Conservation (phyloP, 495 filamentous ascomycete species). For the Podospora pseudopauciseta region DNA sequence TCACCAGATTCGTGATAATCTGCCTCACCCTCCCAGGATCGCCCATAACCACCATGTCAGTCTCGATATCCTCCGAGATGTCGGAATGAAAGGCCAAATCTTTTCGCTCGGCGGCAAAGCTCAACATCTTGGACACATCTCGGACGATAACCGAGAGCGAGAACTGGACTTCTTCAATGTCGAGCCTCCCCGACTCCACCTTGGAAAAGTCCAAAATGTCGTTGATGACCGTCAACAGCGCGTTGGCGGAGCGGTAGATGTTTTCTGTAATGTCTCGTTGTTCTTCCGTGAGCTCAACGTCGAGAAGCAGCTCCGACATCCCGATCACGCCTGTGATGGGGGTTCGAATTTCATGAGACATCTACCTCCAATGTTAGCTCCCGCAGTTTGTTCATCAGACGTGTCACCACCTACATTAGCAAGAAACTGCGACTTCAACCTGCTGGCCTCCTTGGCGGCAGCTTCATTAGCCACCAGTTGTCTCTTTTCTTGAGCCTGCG, state of each 20-base stretch:
- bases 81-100: conserved; percentile 53
- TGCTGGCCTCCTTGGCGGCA: conserved; percentile 64
- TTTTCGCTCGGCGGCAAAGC: conserved; percentile 56
- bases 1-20: conserved; percentile 80
- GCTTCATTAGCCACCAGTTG: conserved; percentile 61
- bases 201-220: conserved; percentile 89
- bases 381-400: neutral
- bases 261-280: conserved; percentile 74
- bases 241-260: conserved; percentile 75
- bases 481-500: conserved; percentile 58
- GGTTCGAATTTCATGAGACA: conserved; percentile 88
- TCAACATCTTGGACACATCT: conserved; percentile 64
- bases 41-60: conserved; percentile 57
- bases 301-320: conserved; percentile 65
- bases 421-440: conserved; percentile 66
- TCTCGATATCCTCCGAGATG: conserved; percentile 40
- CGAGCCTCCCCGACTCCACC: conserved; percentile 70
- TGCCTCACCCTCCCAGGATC: conserved; percentile 78
- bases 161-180: conserved; percentile 77
- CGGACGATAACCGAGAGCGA: conserved; percentile 67
- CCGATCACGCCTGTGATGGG: conserved; percentile 65
- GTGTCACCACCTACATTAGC: conserved; percentile 42
- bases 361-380: conserved; percentile 39
- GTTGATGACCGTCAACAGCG: conserved; percentile 83
- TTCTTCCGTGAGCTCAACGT: conserved; percentile 61